Evolutionary conservation across 2,329 filamentous ascomycete genomes (phyloP), one percentile per base, ranked within the genome.

Genomic region (Fusarium robinianum): DNA sequence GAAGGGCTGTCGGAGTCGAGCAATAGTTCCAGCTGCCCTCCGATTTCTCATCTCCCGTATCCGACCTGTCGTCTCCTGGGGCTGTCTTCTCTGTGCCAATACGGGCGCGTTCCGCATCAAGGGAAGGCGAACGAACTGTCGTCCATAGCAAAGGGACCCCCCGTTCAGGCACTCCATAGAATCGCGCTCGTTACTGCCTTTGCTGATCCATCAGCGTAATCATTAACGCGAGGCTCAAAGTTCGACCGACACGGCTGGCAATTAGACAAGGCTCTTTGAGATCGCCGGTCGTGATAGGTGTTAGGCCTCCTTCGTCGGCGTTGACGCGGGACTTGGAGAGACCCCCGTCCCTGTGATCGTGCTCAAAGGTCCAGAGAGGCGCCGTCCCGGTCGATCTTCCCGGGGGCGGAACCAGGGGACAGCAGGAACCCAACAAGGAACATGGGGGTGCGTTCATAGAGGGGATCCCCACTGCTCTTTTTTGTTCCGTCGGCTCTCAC

Each of bases 101-200:
- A 42, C 46, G n/a, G n/a, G n/a, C n/a, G n/a, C n/a, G n/a, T n/a
- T n/a, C n/a, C n/a, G 32, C 48, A 51, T 46, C 52, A 43, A 45
- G 27, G 14, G 19, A 55, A 45, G 51, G 18, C 38, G 47, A 18
- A 41, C 43, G 39, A 38, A 51, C 21, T 24, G 39, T 34, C 48
- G n/a, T n/a, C n/a, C n/a, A 55, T 46, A 55, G 55, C 52, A 55
- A 55, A 55, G 51, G 51, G 51, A 41, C 46, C 9, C n/a, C n/a
- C n/a, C n/a, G n/a, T n/a, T n/a, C n/a, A n/a, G n/a, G n/a, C n/a
- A n/a, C n/a, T n/a, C n/a, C 16, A 29, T 25, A 31, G 21, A 9
- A 22, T 8, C 23, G 17, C 18, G n/a, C 16, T 36, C 21, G 51
- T 50, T 53, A 55, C 33, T 41, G 44, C 17, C 34, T 32, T 36